Base-by-base conservation (phyloP, 768 basidiomycete species). In the Tulasnella sp. region DNA sequence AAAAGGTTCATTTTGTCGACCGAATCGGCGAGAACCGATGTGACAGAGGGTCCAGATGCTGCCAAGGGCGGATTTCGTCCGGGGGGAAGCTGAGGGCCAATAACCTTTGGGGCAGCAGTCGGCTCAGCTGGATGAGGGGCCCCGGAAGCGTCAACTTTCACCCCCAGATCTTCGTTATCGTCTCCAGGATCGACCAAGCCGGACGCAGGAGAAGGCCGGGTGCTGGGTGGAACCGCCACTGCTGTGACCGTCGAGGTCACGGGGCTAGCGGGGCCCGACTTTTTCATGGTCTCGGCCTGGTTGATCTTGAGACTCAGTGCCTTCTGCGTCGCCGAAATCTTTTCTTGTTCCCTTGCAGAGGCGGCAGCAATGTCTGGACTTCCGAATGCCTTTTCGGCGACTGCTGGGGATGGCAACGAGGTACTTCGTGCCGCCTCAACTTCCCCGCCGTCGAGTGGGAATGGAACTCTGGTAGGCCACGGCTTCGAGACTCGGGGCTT, bases 131-230 rank as follows among this genome's bases (percentile, higher is more conserved):
- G 36, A 22, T n/a, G 34, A 3, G 75, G 38, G n/a, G 37, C 36
- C n/a, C 6, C n/a, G 7, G 39, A 6, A 7, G 37, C 67, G 17
- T 76, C 39, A 67, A 76, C 67, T 17, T 38, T 40, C 39, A 72
- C 75, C 8, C 75, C 75, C 22, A 69, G 31, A 29, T 76, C 75
- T 42, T 68, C 69, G 22, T 73, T 42, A 40, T 76, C 75, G 17
- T 76, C 40, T 6, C 29, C 75, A 25, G 74, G 31, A 67, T 75
- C 36, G 54, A 11, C 17, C 29, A 67, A 22, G 3, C 49, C 74
- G 9, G 67, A 45, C 22, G 25, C n/a, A 8, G 67, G 5, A 4
- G 29, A 31, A 17, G 22, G 7, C 37, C 31, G 52, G 9, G 74
- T 22, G n/a, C 19, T 25, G 22, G 42, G 12, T 37, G 69, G 39